phyloP scores from a whole-genome alignment of 2,329 filamentous ascomycete genomes.

The Cladophialophora bantiana region DNA sequence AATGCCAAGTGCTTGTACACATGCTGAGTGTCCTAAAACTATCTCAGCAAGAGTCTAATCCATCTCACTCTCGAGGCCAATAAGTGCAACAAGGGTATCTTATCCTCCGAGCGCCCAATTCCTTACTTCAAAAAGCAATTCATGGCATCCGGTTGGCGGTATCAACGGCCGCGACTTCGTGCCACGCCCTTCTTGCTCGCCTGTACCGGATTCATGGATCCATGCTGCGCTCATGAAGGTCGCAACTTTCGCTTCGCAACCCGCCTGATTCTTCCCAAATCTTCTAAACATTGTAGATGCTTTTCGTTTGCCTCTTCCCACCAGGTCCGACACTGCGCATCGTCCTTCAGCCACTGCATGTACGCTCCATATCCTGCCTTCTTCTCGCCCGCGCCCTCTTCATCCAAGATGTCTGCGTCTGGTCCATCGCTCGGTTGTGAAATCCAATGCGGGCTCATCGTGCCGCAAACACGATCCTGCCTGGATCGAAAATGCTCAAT shows the following conservation, averaged over 20 bases:
- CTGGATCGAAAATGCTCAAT: slow-evolving; percentile 63
- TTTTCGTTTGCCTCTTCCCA: slow-evolving; percentile 57
- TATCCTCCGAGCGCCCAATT: not conserved
- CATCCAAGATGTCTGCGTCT: slow-evolving; percentile 30
- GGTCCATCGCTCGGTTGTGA: slow-evolving; percentile 54
- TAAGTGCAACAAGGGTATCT: slow-evolving; percentile 1
- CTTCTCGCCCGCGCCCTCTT: slow-evolving; percentile 25
- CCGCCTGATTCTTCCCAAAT: slow-evolving; percentile 49
- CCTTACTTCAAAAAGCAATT: not conserved
- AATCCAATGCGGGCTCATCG: slow-evolving; percentile 58
- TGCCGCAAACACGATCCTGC: slow-evolving; percentile 56
- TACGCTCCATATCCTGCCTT: slow-evolving; percentile 55
- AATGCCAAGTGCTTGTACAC: not conserved
- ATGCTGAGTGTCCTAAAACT: not conserved
- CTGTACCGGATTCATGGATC: not conserved
- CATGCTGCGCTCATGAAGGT: slow-evolving; percentile 9
- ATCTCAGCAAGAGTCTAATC: not conserved
- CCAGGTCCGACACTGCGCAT: slow-evolving; percentile 53
- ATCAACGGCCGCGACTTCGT: not conserved
- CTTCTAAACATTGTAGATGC: slow-evolving; percentile 52
- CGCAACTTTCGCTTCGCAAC: slow-evolving; percentile 28
- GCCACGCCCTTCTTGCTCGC: not conserved
- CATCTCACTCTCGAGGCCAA: not conserved
- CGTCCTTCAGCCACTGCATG: slow-evolving; percentile 54
- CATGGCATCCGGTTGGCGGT: not conserved